Base-by-base conservation (phyloP, 768 basidiomycete genomes). In the Lactarius trivialis region DNA sequence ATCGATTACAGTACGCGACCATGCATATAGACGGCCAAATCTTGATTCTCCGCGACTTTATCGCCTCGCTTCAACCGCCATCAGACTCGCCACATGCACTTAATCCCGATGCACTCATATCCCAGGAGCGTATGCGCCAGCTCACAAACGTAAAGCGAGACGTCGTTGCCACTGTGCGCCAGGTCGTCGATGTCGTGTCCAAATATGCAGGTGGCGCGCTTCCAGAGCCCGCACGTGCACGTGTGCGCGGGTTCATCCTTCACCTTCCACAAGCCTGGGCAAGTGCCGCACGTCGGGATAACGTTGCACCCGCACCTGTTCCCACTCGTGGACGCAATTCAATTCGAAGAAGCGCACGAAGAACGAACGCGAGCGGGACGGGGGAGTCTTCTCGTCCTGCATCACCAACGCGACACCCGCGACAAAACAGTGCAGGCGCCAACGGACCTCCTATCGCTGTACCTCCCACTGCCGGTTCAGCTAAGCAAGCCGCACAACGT, bases 1-100 rank as follows among this genome's bases (percentile, higher is more conserved):
- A 48, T 26, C 30, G 28, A 14, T 43, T 28, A 2, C 62, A 93
- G 91, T 94, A 90, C 69, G 93, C 93, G 9, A 93, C 92, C 1
- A 76, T 80, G 0, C 91, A 91, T 62, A 93, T 95, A 68, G 91
- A 94, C 68, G 85, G 86, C 2, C 93, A 94, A 68, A 94, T 93
- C 48, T 77, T 88, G 28, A 81, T 92, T 57, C 80, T 96, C 12
- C 88, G 91, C 6, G 86, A 91, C 65, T 93, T 94, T 70, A 92
- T 89, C 45, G 82, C 84, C 6, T 83, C 85, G 9, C 76, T 91
- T 2, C 85, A 87, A 60, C 76, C 80, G 3, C 73, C 76, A 7
- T 68, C 71, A 21, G 61, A 68, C 65, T 81, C 82, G 0, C 71
- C 72, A 56, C 33, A 60, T 69, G 32, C 74, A 60, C 26, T 72